phyloP scores from a whole-genome alignment of 163 green algal species.

The Dunaliella salina region DNA sequence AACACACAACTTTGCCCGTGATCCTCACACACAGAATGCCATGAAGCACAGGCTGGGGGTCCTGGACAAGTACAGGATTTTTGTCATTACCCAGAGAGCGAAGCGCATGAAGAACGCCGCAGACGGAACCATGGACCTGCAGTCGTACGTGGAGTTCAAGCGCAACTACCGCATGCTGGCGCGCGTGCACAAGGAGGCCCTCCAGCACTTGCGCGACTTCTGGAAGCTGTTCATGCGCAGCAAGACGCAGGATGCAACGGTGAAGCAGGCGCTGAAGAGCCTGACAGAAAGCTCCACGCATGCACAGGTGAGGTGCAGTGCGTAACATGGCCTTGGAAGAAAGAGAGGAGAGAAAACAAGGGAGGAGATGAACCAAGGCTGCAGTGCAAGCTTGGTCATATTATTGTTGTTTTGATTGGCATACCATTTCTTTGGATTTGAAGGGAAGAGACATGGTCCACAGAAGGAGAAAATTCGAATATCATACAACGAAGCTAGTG shows the following conservation, averaged over 20 bases:
- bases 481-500: too few species aligned
- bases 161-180: conserved; percentile 28
- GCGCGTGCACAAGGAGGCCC: conserved; percentile 26
- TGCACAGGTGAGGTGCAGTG: not conserved
- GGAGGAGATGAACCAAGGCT: too few species aligned
- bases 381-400: too few species aligned
- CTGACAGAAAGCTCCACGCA: not conserved
- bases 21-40: conserved; percentile 16
- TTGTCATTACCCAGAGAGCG: conserved; percentile 16
- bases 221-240: conserved; percentile 17
- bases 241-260: not conserved
- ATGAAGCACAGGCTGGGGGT: conserved; percentile 15
- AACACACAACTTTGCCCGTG: not conserved
- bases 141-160: conserved; percentile 36
- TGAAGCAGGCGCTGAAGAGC: conserved; percentile 17
- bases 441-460: too few species aligned
- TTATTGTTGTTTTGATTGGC: too few species aligned
- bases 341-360: too few species aligned
- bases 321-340: too few species aligned
- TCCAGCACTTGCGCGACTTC: conserved; percentile 12
- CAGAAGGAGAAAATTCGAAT: too few species aligned
- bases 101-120: conserved; percentile 28
- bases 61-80: conserved; percentile 15
- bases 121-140: conserved; percentile 27
- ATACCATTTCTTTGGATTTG: too few species aligned